Conservation (phyloP, 768 basidiomycete genomes). For the Hydnomerulius pinastri region DNA sequence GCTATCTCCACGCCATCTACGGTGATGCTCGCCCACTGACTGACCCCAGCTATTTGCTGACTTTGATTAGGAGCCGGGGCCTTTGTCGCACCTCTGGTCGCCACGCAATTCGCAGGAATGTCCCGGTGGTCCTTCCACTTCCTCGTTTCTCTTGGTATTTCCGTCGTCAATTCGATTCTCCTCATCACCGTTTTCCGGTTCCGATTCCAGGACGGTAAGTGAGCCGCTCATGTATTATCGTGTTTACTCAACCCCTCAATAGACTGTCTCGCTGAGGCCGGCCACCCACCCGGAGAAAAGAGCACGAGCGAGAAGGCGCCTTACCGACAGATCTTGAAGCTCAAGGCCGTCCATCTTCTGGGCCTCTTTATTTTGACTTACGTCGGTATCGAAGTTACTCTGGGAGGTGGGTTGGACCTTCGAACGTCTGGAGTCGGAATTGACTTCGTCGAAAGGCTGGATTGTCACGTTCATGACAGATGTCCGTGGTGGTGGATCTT, state of each 20-base stretch:
- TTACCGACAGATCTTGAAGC: conserved; percentile 22
- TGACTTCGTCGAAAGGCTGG: conserved; percentile 42
- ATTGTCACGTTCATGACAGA: conserved; percentile 53
- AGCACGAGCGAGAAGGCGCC: conserved; percentile 5
- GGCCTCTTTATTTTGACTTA: conserved; percentile 47
- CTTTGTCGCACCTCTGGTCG: conserved; percentile 40
- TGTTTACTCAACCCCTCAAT: neutral
- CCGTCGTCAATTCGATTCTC: conserved; percentile 15
- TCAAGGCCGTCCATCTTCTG: conserved; percentile 39
- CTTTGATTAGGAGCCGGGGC: conserved; percentile 43
- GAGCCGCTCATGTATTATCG: neutral
- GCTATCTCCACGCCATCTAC: conserved; percentile 29
- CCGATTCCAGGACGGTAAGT: conserved; percentile 29
- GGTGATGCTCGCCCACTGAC: too few relatives aligned
- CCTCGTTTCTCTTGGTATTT: conserved; percentile 35
- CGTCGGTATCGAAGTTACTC: conserved; percentile 36
- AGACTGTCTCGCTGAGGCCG: conserved; percentile 35
- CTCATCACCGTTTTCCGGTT: conserved; percentile 29
- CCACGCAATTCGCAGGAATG: conserved; percentile 40
- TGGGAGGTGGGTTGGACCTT: conserved; percentile 34
- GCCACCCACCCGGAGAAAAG: conserved; percentile 21
- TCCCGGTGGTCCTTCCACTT: conserved; percentile 47
- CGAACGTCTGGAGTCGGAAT: neutral
- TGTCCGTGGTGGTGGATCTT: conserved; percentile 45
- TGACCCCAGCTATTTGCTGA: too few relatives aligned